phyloP scores from a whole-genome alignment of 129 eudicot species.

The Artemisia annua region DNA sequence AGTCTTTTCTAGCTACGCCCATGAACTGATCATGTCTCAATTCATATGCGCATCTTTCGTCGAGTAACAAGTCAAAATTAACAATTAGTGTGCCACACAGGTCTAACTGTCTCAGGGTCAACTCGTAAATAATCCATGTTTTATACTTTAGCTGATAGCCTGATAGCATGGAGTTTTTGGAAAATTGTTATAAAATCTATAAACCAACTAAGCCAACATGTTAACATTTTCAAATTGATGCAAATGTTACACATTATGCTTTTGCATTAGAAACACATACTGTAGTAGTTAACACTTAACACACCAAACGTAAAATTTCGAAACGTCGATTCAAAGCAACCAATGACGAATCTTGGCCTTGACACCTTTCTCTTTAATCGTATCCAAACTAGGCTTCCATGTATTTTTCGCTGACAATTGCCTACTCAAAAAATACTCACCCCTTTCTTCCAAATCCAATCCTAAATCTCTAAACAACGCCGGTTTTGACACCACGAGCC shows the following conservation, averaged over 20 bases:
- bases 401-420: conserved; percentile 65
- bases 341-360: conserved; percentile 58
- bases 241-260: background rate
- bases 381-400: conserved; percentile 93
- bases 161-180: too few relatives aligned
- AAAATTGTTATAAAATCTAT: too few relatives aligned
- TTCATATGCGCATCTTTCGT: too few relatives aligned
- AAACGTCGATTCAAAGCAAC: conserved; percentile 33
- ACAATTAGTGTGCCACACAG: too few relatives aligned
- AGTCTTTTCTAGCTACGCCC: too few relatives aligned
- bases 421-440: conserved; percentile 58
- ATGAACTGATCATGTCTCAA: too few relatives aligned
- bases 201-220: too few relatives aligned
- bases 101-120: too few relatives aligned
- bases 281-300: background rate
- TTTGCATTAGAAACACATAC: background rate
- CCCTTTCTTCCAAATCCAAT: conserved; percentile 30
- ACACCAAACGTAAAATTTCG: background rate
- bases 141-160: too few relatives aligned
- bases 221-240: too few relatives aligned
- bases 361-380: conserved; percentile 65
- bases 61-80: too few relatives aligned
- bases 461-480: conserved; percentile 18
- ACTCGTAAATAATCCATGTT: too few relatives aligned
- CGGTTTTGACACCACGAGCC: conserved; percentile 8